These are phyloP conservation scores for Podaxis mareebaensis DNA, from an alignment of 768 basidiomycete genomes.

Conservation along the genomic window DNA sequence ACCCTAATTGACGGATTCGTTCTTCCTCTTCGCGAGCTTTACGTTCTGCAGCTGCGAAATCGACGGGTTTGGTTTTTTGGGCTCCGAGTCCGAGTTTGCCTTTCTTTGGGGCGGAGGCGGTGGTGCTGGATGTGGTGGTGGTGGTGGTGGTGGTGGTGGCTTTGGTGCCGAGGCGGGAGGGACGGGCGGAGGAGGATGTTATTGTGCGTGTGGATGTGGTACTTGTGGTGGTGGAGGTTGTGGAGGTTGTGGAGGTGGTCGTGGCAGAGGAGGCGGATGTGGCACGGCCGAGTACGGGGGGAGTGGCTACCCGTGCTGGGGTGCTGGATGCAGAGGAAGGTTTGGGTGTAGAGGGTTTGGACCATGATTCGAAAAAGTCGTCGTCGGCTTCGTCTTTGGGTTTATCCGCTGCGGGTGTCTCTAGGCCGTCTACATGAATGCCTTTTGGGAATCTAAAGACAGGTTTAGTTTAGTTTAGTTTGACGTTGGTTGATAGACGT, in stretches of 20 bases:
- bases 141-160: slow-evolving; percentile 35
- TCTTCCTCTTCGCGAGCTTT: slow-evolving; percentile 92
- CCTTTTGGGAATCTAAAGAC: slow-evolving; percentile 68
- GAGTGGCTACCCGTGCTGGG: slow-evolving; percentile 43
- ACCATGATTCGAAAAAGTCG: slow-evolving; percentile 98
- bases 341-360: slow-evolving; percentile 73
- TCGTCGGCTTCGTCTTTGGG: slow-evolving; percentile 57
- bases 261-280: slow-evolving; percentile 36
- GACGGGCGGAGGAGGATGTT: slow-evolving; percentile 63
- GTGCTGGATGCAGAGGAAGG: slow-evolving; percentile 48
- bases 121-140: slow-evolving; percentile 26
- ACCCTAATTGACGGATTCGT: slow-evolving; percentile 87
- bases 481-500: slow-evolving; percentile 26
- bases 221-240: slow-evolving; percentile 40
- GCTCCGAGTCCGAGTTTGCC: slow-evolving; percentile 84
- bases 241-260: slow-evolving; percentile 28
- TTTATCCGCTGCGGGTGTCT: slow-evolving; percentile 36
- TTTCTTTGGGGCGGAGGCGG: slow-evolving; percentile 50
- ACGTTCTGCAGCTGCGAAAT: slow-evolving; percentile 94
- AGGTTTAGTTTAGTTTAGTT: not conserved
- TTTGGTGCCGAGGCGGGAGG: slow-evolving; percentile 39
- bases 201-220: slow-evolving; percentile 52
- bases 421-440: slow-evolving; percentile 83
- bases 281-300: slow-evolving; percentile 61
- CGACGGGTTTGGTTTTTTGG: slow-evolving; percentile 81